A percentile compares a stretch with the other conserved stretches of the same genome.
Conservation (phyloP, 2,329 filamentous ascomycete genomes). For the Aspergillus pseudoterreus region DNA sequence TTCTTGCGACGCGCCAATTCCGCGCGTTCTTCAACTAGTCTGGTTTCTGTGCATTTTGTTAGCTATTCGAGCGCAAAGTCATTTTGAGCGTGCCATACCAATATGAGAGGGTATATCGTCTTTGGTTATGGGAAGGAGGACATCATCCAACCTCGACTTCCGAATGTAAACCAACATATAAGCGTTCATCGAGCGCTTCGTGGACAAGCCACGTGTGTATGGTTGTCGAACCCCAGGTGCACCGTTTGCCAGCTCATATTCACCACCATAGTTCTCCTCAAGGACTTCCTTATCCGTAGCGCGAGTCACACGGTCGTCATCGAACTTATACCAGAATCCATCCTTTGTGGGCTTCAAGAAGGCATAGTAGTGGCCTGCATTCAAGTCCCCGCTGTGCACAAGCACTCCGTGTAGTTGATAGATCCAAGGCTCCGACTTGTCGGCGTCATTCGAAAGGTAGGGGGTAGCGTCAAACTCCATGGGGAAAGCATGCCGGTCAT, state of each 20-base stretch:
- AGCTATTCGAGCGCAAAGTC: not conserved
- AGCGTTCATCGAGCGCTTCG: constrained; percentile 74
- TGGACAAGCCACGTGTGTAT: constrained; percentile 61
- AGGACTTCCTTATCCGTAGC: constrained; percentile 87
- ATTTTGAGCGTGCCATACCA: constrained; percentile 46
- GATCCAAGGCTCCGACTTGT: constrained; percentile 81
- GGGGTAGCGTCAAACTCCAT: constrained; percentile 63
- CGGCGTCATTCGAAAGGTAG: constrained; percentile 80
- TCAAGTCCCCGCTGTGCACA: constrained; percentile 93
- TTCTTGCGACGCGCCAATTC: constrained; percentile 72
- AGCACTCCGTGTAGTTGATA: constrained; percentile 94
- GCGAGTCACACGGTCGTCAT: constrained; percentile 95
- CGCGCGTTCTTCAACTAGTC: constrained; percentile 77
- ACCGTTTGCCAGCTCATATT: constrained; percentile 63
- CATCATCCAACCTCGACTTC: constrained; percentile 76
- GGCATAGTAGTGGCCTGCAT: constrained; percentile 97
- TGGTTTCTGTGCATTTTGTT: constrained; percentile 51
- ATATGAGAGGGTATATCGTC: constrained; percentile 80
- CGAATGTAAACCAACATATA: constrained; percentile 99
- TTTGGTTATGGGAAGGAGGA: constrained; percentile 71
- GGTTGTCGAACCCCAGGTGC: constrained; percentile 58
- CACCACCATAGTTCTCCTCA: constrained; percentile 95
- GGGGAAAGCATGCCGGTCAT: constrained; percentile 48
- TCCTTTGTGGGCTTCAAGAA: constrained; percentile 92
- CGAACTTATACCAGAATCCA: constrained; percentile 93